Conservation (phyloP, 2,329 filamentous ascomycete genomes). For the Sarocladium brachiariae region DNA sequence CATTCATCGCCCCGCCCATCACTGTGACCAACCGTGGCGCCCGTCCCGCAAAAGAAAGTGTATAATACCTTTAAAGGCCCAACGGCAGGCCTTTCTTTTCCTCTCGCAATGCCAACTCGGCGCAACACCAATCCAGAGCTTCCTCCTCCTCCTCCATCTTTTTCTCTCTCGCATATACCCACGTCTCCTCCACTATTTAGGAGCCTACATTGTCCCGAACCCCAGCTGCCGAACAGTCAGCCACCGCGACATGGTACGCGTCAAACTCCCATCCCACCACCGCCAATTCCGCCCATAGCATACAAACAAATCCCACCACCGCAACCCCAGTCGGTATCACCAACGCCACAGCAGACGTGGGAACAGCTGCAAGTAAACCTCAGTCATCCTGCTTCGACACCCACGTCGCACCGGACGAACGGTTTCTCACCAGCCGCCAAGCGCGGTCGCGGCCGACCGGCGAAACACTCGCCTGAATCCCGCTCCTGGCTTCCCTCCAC, state of each 20-base stretch:
- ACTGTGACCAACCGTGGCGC: too few species aligned
- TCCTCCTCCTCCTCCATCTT: background rate
- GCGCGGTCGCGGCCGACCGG: conserved; percentile 7
- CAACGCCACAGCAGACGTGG: conserved; percentile 18
- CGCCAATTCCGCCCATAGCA: background rate
- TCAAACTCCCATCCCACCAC: conserved; percentile 21
- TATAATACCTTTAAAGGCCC: background rate
- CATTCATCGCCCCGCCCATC: too few species aligned
- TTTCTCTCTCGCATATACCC: too few species aligned
- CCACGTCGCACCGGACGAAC: conserved; percentile 19
- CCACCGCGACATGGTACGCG: conserved; percentile 20
- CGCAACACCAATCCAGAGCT: conserved; percentile 6
- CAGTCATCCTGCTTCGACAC: conserved; percentile 22
- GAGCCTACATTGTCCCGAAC: conserved; percentile 13
- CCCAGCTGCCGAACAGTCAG: conserved; percentile 11
- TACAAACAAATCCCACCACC: background rate
- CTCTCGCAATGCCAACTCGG: background rate
- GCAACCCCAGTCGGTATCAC: background rate
- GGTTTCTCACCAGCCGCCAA: conserved; percentile 4
- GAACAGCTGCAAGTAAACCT: too few species aligned
- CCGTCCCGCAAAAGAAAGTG: too few species aligned
- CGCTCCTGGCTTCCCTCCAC: background rate
- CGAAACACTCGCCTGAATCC: background rate
- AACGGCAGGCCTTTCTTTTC: background rate
- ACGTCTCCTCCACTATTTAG: background rate